Percentiles rank a stretch among this genome's conserved stretches.
phyloP scores from a whole-genome alignment of 2,329 filamentous ascomycete genomes.

The Neocatenulostroma microsporum region DNA sequence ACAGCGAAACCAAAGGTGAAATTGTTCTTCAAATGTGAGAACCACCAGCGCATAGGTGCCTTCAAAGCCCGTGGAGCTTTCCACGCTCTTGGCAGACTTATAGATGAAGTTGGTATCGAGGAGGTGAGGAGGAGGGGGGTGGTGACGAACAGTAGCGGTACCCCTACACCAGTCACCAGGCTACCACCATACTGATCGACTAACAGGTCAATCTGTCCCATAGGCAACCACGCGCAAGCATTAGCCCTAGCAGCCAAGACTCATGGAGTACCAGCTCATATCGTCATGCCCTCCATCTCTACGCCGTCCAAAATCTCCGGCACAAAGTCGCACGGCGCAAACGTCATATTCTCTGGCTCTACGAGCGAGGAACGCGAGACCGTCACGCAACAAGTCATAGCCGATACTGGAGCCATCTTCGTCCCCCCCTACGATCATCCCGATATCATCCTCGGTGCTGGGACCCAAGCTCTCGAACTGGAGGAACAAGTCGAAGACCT shows the following conservation, averaged over 20 bases:
- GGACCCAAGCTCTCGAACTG: slow-evolving; percentile 79
- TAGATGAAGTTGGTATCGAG: slow-evolving; percentile 53
- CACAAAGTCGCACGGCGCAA: slow-evolving; percentile 68
- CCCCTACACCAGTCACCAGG: slow-evolving; percentile 9
- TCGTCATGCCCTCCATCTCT: slow-evolving; percentile 86
- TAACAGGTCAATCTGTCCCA: slow-evolving; percentile 10
- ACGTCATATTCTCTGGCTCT: slow-evolving; percentile 72
- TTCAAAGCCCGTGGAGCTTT: slow-evolving; percentile 92
- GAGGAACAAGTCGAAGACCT: slow-evolving; percentile 61
- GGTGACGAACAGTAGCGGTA: slow-evolving; percentile 83
- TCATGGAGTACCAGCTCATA: slow-evolving; percentile 67
- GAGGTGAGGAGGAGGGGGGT: slow-evolving; percentile 59
- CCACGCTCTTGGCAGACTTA: slow-evolving; percentile 67
- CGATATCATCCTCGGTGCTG: slow-evolving; percentile 85
- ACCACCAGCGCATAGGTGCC: slow-evolving; percentile 79
- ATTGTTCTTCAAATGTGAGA: slow-evolving; percentile 95
- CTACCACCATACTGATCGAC: background rate
- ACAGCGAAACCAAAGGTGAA: slow-evolving; percentile 58
- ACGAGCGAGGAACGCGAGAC: slow-evolving; percentile 76
- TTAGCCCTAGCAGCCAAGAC: slow-evolving; percentile 74
- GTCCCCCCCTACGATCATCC: slow-evolving; percentile 90
- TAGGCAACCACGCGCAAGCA: slow-evolving; percentile 92
- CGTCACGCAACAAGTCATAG: slow-evolving; percentile 60
- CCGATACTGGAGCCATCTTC: slow-evolving; percentile 65
- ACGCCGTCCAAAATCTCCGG: slow-evolving; percentile 81